phyloP scores from a whole-genome alignment of 2,329 filamentous ascomycete species.

The Fusarium miscanthi region DNA sequence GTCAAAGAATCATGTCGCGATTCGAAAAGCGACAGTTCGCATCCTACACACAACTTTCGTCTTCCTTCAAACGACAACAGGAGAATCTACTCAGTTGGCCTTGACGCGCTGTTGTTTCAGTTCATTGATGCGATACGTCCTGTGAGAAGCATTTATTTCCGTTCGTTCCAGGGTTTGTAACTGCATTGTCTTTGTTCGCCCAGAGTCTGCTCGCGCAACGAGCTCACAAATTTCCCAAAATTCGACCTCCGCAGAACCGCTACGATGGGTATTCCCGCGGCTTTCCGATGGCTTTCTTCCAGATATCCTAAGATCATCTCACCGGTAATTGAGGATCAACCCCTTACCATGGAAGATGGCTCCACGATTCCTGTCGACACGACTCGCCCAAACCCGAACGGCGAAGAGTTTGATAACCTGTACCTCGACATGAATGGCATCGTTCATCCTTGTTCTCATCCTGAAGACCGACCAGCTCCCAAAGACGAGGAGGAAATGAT shows the following conservation, averaged over 20 bases:
- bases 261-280: constrained; percentile 91
- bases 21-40: background rate
- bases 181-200: background rate
- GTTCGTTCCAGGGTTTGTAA: constrained; percentile 2
- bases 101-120: background rate
- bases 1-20: constrained; percentile 36
- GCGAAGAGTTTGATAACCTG: constrained; percentile 96
- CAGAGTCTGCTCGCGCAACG: constrained; percentile 4
- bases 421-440: constrained; percentile 99
- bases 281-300: constrained; percentile 95
- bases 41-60: constrained; percentile 7
- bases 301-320: constrained; percentile 99
- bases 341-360: constrained; percentile 83
- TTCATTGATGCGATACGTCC: constrained; percentile 12
- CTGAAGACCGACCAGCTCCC: constrained; percentile 90
- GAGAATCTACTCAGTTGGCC: background rate
- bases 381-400: constrained; percentile 90
- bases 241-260: background rate
- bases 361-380: constrained; percentile 85
- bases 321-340: constrained; percentile 86
- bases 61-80: background rate
- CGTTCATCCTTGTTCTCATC: constrained; percentile 97
- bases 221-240: constrained; percentile 8
- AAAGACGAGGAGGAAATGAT: constrained; percentile 99
- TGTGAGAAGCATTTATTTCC: background rate